phyloP scores from a whole-genome alignment of 1,284 basidiomycete genomes.

The Mycosarcoma mackinlayi region DNA sequence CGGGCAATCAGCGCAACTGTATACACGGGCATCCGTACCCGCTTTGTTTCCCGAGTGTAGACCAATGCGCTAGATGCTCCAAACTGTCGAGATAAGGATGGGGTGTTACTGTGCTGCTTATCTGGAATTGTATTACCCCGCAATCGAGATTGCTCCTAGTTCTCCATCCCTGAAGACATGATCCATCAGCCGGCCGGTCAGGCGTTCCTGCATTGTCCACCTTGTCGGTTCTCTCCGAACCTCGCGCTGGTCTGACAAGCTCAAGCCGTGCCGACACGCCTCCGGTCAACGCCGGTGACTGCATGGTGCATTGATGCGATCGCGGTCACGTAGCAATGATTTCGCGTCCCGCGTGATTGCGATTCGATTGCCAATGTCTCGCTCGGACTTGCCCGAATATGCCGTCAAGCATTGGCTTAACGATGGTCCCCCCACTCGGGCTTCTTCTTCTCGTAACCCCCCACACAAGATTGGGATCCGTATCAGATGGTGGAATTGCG shows the following conservation, averaged over 20 bases:
- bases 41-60: no score
- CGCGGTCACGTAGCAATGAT: neutral
- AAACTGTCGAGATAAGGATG: constrained; percentile 3
- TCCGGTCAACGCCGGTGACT: neutral
- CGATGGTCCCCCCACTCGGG: neutral
- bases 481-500: neutral
- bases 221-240: constrained; percentile 1
- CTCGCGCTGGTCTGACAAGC: no score
- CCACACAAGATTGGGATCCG: neutral
- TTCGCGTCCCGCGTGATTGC: neutral
- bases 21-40: no score
- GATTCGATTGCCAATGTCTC: neutral
- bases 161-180: no score
- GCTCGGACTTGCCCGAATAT: constrained; percentile 17
- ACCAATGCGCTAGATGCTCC: no score
- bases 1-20: no score
- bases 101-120: neutral
- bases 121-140: constrained; percentile 26
- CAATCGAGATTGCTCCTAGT: no score
- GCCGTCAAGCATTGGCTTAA: no score
- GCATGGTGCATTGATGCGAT: neutral
- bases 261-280: no score
- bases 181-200: no score
- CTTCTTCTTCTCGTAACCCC: neutral
- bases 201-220: neutral